Percentiles rank a stretch among this genome's conserved stretches.
These are phyloP conservation scores for Hygrocybe coccinea DNA, from an alignment of 768 basidiomycete genomes.

Conservation along the genomic window DNA sequence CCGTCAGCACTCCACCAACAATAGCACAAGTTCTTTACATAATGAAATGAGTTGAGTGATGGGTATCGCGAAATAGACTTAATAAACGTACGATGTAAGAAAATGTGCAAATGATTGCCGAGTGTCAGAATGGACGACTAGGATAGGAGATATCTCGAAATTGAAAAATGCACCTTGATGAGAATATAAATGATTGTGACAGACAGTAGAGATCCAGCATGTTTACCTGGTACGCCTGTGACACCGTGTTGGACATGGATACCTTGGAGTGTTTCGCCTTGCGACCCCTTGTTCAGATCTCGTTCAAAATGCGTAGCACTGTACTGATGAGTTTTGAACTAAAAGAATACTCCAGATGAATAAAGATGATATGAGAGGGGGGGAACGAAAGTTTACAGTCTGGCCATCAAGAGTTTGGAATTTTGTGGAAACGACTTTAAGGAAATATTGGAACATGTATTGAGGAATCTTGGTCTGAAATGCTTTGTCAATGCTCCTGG, in stretches of 20 bases:
- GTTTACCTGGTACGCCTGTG: constrained; percentile 59
- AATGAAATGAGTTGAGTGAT: background rate
- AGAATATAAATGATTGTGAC: background rate
- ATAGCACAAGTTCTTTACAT: constrained; percentile 84
- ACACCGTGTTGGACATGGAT: constrained; percentile 71
- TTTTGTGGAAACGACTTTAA: constrained; percentile 96
- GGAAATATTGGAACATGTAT: constrained; percentile 98
- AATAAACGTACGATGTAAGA: constrained; percentile 77
- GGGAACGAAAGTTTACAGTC: constrained; percentile 39
- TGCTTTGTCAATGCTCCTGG: background rate
- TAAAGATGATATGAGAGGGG: background rate
- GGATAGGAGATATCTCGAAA: constrained; percentile 96
- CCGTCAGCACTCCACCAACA: constrained; percentile 93
- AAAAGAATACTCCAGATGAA: background rate
- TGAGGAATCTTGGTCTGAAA: constrained; percentile 67
- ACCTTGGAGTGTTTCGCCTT: constrained; percentile 56
- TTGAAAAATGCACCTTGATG: constrained; percentile 78
- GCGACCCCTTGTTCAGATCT: constrained; percentile 62
- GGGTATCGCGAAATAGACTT: background rate
- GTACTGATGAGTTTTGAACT: constrained; percentile 91
- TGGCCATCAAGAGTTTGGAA: constrained; percentile 81
- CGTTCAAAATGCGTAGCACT: constrained; percentile 96
- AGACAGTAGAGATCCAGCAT: background rate
- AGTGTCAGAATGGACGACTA: constrained; percentile 85
- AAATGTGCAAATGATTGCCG: constrained; percentile 97